Base-by-base conservation (phyloP, 1,139 yeast genomes). In the Candida sp. region DNA sequence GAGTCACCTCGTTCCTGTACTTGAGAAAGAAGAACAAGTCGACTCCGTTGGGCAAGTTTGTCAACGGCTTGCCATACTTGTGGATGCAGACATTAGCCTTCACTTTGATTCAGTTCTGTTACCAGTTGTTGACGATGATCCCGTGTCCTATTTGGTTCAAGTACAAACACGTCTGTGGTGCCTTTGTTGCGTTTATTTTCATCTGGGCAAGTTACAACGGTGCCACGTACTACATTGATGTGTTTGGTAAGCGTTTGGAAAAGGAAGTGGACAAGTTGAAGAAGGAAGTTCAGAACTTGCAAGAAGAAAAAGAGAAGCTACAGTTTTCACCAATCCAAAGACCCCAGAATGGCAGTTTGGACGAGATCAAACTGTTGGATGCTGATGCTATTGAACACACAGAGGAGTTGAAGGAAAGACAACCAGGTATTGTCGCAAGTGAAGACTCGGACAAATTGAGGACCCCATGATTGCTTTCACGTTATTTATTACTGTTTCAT, bases 161-260 rank as follows among this genome's bases (percentile, higher is more conserved):
- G 43, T 81, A 85, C 66, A 86, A 86, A 60, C 73, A 75, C 50
- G 81, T 89, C 1, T 90, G 96, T 41, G 84, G 88, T 0, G 61
- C 78, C 1, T 93, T 92, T 65, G 80, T 94, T 54, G 69, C 84
- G 3, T 77, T 81, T 50, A 90, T 94, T 28, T 91, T 92, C 61
- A 69, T 86, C 35, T 81, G 85, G 71, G 96, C 98, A 2, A 79
- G 92, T 46, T 90, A 88, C 67, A 93, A 94, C 60, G 99, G 99
- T 33, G 98, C 98, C 2, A 90, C 97, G 0, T 94, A 90, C 65
- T 94, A 94, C 65, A 80, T 94, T 52, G 98, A 94, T 63, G 88
- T 88, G 42, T 94, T 93, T 70, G 98, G 96, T 52, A 89, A 87
- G 64, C 79, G 91, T 62, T 86, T 89, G 69, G 96, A 86, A 63